phyloP scores from a whole-genome alignment of 768 basidiomycete species.

The Trametes sanguinea region DNA sequence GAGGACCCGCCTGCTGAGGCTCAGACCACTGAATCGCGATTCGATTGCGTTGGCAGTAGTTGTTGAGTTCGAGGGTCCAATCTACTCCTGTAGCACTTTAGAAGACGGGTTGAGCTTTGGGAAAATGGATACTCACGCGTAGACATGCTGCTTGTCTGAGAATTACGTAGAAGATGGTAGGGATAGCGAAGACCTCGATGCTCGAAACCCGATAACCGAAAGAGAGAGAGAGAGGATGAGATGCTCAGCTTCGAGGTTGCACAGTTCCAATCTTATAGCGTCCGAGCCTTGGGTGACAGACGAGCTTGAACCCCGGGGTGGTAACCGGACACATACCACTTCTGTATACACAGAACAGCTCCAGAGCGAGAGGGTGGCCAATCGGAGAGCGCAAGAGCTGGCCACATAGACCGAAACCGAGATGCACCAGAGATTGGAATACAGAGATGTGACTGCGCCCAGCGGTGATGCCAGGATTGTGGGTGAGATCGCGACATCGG shows the following conservation, averaged over 20 bases:
- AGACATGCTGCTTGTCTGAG: background rate
- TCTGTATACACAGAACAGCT: too few species aligned
- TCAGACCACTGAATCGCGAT: constrained; percentile 15
- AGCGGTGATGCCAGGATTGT: constrained; percentile 5
- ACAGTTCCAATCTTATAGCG: too few species aligned
- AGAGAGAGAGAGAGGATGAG: too few species aligned
- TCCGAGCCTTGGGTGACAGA: too few species aligned
- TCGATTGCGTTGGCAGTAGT: constrained; percentile 25
- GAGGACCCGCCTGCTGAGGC: constrained; percentile 24
- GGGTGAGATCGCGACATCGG: background rate
- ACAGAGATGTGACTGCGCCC: constrained; percentile 11
- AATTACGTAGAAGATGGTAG: too few species aligned
- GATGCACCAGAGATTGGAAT: constrained; percentile 9
- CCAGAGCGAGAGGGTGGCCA: too few species aligned
- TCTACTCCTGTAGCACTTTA: constrained; percentile 13
- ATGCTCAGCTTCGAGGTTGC: too few species aligned
- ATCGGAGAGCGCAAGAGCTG: background rate
- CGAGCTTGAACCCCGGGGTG: too few species aligned
- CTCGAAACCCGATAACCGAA: too few species aligned
- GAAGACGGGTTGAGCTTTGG: background rate
- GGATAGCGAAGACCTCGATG: too few species aligned
- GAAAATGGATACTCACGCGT: constrained; percentile 1
- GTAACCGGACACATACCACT: constrained; percentile 5
- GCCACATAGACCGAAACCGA: constrained; percentile 16
- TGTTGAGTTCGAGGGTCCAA: constrained; percentile 31